Evolutionary conservation across 1,284 basidiomycete species (phyloP).

Genomic region (Erythrobasidium hasegawianum): DNA sequence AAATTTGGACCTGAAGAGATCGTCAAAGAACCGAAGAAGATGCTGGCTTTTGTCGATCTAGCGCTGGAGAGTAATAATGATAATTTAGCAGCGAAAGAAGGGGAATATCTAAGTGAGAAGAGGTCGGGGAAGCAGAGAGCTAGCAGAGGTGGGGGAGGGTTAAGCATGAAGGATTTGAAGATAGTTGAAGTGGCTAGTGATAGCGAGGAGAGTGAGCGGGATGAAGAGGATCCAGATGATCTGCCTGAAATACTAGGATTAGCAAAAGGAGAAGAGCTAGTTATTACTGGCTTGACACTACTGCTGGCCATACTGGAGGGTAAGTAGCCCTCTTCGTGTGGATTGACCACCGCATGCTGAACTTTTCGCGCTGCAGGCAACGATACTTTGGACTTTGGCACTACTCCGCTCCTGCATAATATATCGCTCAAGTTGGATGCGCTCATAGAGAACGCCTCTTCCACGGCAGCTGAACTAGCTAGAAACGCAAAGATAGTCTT

Average conservation of each 20-base stretch:
- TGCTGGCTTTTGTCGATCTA: slow-evolving; percentile 73
- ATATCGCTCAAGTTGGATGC: slow-evolving; percentile 66
- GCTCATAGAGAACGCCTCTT: slow-evolving; percentile 54
- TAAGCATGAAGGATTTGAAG: slow-evolving; percentile 35
- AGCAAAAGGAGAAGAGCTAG: slow-evolving; percentile 60
- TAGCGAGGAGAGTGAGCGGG: slow-evolving; percentile 51
- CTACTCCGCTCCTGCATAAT: slow-evolving; percentile 62
- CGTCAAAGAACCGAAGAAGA: slow-evolving; percentile 66
- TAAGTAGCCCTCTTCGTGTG: too few relatives aligned
- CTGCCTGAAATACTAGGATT: slow-evolving; percentile 46
- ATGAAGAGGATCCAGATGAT: slow-evolving; percentile 53
- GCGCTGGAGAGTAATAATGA: slow-evolving; percentile 52
- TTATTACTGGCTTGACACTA: slow-evolving; percentile 69
- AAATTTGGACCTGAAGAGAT: slow-evolving; percentile 61
- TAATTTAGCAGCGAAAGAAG: slow-evolving; percentile 27
- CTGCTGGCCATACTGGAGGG: slow-evolving; percentile 70
- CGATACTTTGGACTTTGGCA: slow-evolving; percentile 61
- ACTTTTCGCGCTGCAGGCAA: too few relatives aligned
- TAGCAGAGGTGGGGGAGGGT: background rate
- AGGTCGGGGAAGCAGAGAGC: background rate
- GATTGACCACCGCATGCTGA: too few relatives aligned
- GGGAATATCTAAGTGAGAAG: background rate
- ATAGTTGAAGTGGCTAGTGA: slow-evolving; percentile 39
- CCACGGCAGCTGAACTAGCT: slow-evolving; percentile 59
- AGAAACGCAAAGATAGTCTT: slow-evolving; percentile 76